phyloP scores from a whole-genome alignment of 148 eudicot species.

The Vaccinium corymbosum region DNA sequence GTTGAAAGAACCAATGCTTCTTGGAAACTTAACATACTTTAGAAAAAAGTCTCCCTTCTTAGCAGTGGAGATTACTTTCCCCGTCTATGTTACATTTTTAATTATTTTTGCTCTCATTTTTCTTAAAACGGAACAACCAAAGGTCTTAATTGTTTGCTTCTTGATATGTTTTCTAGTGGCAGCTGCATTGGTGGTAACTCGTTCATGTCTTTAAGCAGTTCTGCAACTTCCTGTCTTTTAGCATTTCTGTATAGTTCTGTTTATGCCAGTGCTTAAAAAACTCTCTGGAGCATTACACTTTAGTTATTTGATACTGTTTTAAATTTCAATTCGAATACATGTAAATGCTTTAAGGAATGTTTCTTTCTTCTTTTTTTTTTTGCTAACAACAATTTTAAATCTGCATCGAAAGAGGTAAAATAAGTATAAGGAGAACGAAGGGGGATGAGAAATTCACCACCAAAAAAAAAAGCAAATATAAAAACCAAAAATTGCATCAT shows the following conservation, averaged over 20 bases:
- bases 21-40: background rate
- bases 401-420: too few species aligned
- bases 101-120: background rate
- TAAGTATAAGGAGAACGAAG: background rate
- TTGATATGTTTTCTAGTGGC: background rate
- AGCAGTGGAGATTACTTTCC: background rate
- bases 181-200: background rate
- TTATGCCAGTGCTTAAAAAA: too few species aligned
- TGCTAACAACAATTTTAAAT: too few species aligned
- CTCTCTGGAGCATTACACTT: too few species aligned
- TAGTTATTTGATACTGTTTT: too few species aligned
- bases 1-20: background rate
- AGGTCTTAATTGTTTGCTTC: background rate
- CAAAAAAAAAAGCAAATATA: too few species aligned
- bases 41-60: background rate
- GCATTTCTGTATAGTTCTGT: too few species aligned
- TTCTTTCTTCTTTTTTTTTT: too few species aligned
- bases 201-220: background rate
- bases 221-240: too few species aligned
- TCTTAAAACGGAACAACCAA: background rate
- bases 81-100: background rate
- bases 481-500: too few species aligned
- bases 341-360: too few species aligned
- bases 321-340: too few species aligned
- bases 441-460: background rate